Conservation (phyloP, 1,139 yeast species). For the Candida gigantensis region DNA sequence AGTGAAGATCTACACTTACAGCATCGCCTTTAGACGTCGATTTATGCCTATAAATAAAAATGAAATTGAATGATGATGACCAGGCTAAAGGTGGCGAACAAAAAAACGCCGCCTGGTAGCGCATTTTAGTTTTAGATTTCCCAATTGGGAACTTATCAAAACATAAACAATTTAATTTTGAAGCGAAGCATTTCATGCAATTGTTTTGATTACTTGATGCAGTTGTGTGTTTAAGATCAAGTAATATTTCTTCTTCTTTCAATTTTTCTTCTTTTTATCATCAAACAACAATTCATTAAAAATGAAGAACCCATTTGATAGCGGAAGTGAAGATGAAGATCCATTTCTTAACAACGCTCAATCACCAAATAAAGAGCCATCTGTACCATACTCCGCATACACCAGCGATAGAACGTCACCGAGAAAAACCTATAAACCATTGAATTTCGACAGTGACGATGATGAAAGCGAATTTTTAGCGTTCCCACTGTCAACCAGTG, state of each 20-base stretch:
- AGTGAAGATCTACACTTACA: too few species aligned
- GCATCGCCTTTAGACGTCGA: too few species aligned
- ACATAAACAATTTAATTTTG: background rate
- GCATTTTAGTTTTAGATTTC: background rate
- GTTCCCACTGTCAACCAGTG: constrained; percentile 27
- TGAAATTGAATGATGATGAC: too few species aligned
- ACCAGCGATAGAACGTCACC: constrained; percentile 43
- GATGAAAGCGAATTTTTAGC: constrained; percentile 26
- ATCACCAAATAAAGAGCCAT: constrained; percentile 20
- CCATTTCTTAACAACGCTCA: constrained; percentile 30
- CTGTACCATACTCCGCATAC: constrained; percentile 43
- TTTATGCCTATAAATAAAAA: too few species aligned
- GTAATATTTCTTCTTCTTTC: constrained; percentile 2
- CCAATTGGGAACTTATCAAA: constrained; percentile 2
- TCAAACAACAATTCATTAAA: background rate
- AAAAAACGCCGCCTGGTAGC: background rate
- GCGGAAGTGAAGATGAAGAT: constrained; percentile 19
- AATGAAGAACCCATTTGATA: constrained; percentile 30
- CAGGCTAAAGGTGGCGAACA: background rate
- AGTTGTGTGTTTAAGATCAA: too few species aligned
- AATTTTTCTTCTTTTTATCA: background rate
- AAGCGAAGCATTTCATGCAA: constrained; percentile 1
- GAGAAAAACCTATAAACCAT: constrained; percentile 31
- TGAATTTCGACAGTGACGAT: constrained; percentile 26
- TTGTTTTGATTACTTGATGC: constrained; percentile 1